A percentile compares a stretch with the other conserved stretches of the same genome.
phyloP scores from a whole-genome alignment of 495 filamentous ascomycete genomes.

The Parathielavia hyrcaniae region DNA sequence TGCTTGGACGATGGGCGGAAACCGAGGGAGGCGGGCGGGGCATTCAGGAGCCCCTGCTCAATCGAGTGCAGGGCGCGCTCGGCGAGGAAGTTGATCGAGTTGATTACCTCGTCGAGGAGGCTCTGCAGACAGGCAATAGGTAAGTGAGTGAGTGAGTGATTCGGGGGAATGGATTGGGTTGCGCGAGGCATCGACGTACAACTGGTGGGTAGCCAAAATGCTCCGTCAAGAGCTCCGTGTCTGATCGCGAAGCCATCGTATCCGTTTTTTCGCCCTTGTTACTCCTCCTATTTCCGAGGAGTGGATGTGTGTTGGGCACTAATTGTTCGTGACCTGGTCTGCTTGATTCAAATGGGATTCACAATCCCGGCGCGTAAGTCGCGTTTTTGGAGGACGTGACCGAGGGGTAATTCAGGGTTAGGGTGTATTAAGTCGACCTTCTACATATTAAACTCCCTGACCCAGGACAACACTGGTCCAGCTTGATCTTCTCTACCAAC shows the following conservation, averaged over 20 bases:
- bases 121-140: constrained; percentile 47
- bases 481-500: no score
- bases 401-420: no score
- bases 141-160: not conserved
- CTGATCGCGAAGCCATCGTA: constrained; percentile 46
- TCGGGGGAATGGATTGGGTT: no score
- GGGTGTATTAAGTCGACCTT: no score
- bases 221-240: constrained; percentile 82
- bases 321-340: not conserved
- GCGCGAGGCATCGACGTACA: constrained; percentile 50
- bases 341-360: no score
- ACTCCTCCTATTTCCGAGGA: constrained; percentile 3
- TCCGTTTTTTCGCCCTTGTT: no score
- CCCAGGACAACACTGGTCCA: no score
- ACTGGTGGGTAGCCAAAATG: constrained; percentile 92
- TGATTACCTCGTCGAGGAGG: constrained; percentile 95
- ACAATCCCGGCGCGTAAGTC: not conserved
- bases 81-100: constrained; percentile 83
- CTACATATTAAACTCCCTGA: no score
- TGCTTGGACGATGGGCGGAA: constrained; percentile 46
- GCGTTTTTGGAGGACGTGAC: no score
- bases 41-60: constrained; percentile 68
- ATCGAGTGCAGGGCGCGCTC: constrained; percentile 78
- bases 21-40: constrained; percentile 66
- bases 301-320: not conserved